Conservation (phyloP, 2,329 filamentous ascomycete species). For the Talaromyces sp. region DNA sequence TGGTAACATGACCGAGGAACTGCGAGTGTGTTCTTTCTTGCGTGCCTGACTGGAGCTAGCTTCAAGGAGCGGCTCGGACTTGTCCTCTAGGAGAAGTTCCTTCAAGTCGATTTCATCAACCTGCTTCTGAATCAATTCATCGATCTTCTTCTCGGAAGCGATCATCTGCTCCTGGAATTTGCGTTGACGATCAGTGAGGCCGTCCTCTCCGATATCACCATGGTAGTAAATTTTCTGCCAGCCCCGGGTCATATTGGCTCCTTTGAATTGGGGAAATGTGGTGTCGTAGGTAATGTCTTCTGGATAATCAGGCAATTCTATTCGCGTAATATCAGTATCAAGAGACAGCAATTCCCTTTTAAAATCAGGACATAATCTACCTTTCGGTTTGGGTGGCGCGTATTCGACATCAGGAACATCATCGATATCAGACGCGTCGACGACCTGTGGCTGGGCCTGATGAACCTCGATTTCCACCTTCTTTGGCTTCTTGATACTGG, state of each 20-base stretch:
- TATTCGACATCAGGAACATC: conserved; percentile 80
- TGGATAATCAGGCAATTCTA: conserved; percentile 47
- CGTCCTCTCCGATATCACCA: conserved; percentile 51
- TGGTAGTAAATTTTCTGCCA: conserved; percentile 51
- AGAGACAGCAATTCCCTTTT: neutral
- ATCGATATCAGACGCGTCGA: conserved; percentile 50
- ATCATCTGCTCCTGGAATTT: conserved; percentile 64
- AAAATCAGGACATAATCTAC: conserved; percentile 34
- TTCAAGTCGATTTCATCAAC: conserved; percentile 60
- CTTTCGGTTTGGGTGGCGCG: conserved; percentile 70
- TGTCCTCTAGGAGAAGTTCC: conserved; percentile 35
- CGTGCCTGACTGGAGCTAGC: conserved; percentile 29
- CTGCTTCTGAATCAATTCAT: conserved; percentile 66
- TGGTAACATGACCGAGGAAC: conserved; percentile 13
- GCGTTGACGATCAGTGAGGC: conserved; percentile 66
- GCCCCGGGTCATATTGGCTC: conserved; percentile 54
- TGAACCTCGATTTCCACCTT: conserved; percentile 53
- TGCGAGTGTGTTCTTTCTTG: conserved; percentile 26
- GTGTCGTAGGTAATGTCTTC: conserved; percentile 50
- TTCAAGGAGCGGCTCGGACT: conserved; percentile 30
- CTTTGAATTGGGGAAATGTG: conserved; percentile 53
- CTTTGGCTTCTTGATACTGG: conserved; percentile 61
- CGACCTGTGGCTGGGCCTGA: conserved; percentile 47
- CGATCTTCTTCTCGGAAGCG: conserved; percentile 63
- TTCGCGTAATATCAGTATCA: conserved; percentile 50